Evolutionary conservation across 2,329 filamentous ascomycete species (phyloP).

Genomic region (Fusarium torulosum): DNA sequence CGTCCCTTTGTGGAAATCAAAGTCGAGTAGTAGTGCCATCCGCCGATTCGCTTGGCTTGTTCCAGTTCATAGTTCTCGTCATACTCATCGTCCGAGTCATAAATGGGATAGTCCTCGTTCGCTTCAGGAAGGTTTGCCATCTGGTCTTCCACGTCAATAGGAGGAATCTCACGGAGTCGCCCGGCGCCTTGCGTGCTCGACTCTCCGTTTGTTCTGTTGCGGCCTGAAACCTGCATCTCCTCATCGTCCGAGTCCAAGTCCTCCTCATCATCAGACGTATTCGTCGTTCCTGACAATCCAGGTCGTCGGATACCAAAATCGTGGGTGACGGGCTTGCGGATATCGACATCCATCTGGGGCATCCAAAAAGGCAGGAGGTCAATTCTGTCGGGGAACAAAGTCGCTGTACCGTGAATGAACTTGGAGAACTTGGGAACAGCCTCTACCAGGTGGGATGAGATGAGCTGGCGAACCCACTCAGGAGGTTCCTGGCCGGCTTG

Average conservation of each 20-base stretch:
- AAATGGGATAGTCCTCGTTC: conserved; percentile 83
- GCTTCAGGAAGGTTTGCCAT: conserved; percentile 71
- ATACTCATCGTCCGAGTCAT: conserved; percentile 87
- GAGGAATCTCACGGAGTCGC: conserved; percentile 57
- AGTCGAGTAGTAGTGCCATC: conserved; percentile 78
- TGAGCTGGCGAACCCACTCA: conserved; percentile 95
- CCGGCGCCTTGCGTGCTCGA: conserved; percentile 54
- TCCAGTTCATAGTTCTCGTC: conserved; percentile 81
- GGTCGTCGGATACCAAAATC: conserved; percentile 91
- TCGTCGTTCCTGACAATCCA: conserved; percentile 79
- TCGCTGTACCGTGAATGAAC: conserved; percentile 95
- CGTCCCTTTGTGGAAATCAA: conserved; percentile 64
- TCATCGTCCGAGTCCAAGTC: conserved; percentile 78
- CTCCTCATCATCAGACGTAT: conserved; percentile 81
- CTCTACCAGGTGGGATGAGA: conserved; percentile 93
- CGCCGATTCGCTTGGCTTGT: conserved; percentile 80
- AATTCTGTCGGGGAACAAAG: conserved; percentile 87
- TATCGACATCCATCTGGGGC: conserved; percentile 98
- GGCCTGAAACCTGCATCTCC: conserved; percentile 48
- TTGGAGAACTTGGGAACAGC: conserved; percentile 99
- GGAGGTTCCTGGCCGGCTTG: conserved; percentile 95
- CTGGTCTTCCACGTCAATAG: conserved; percentile 83
- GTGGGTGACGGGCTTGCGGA: conserved; percentile 89
- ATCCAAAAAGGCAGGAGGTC: conserved; percentile 95
- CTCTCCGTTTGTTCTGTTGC: conserved; percentile 50